Conservation (phyloP, 495 filamentous ascomycete species). For the Daldinia concentrica region DNA sequence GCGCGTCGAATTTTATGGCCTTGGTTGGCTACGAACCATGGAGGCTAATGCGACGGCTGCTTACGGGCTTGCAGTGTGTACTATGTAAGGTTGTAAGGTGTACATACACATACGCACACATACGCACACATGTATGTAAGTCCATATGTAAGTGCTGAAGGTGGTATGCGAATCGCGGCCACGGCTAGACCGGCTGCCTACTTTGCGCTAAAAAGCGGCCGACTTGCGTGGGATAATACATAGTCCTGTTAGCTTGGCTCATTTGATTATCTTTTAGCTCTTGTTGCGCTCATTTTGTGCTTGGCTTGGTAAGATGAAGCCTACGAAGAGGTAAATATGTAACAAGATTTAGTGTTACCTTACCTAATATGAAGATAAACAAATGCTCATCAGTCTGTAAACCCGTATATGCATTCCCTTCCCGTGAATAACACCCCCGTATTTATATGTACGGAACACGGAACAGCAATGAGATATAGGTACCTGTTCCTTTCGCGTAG, state of each 20-base stretch:
- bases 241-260: slow-evolving; percentile 8
- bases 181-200: slow-evolving; percentile 33
- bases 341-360: background rate
- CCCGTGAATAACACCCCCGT: background rate
- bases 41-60: slow-evolving; percentile 37
- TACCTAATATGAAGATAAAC: slow-evolving; percentile 2
- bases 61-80: slow-evolving; percentile 34
- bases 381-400: background rate
- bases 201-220: slow-evolving; percentile 26
- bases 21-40: slow-evolving; percentile 31
- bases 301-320: slow-evolving; percentile 2
- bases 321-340: background rate
- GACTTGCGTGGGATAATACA: slow-evolving; percentile 23
- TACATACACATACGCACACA: too few relatives aligned
- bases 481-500: slow-evolving; percentile 6
- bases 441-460: background rate
- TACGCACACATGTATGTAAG: too few relatives aligned
- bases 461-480: background rate
- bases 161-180: slow-evolving; percentile 32
- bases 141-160: background rate
- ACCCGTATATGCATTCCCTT: background rate
- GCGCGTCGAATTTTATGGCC: slow-evolving; percentile 22
- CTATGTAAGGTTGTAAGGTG: background rate
- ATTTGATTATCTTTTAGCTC: background rate
- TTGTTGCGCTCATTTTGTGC: background rate